Evolutionary conservation across 257 asterid genomes (phyloP), one percentile per base, ranked within the genome.

Genomic region (Solanum chilense): DNA sequence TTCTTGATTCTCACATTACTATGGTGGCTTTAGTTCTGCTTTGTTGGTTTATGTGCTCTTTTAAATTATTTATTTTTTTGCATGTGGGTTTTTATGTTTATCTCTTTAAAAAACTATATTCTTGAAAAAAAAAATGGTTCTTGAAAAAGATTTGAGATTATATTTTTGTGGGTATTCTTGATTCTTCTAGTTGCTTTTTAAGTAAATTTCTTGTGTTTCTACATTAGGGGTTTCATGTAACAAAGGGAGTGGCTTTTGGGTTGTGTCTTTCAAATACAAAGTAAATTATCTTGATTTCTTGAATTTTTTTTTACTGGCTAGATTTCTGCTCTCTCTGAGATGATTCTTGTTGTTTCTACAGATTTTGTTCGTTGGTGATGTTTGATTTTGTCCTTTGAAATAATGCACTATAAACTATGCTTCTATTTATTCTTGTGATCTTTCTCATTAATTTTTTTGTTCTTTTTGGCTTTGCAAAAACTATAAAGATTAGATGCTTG

Each of bases 201-300:
- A 89, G 90, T 87, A 88, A 88, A 64, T 85, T 87, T 86, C 87
- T 85, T 86, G 87, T 87, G 87, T 85, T 90, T 74, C 78, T 89
- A 86, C 89, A 42, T 86, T 1, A 64, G 76, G 45, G 77, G 35
- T 70, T 87, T 75, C 73, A 29, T 89, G 87, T 66, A 87, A 91
- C 94, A 91, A 86, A 93, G 93, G 87, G 94, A 92, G 98, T 90
- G 92, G 91, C 93, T 87, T 92, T 86, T 90, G 98, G 98, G 93
- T 90, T 91, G 33, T 91, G 96, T 94, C 92, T 88, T 80, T 90
- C 90, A 88, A 44, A 69, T 75, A 27, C 84, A 85, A 44, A 42
- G 76, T 69, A 69, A 69, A 33, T 16, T 85, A 84, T 85, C 27
- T 73, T 71, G 87, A 69, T 89, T 75, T 85, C 84, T 85, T 23